These are phyloP conservation scores for Lactifluus echinatus DNA, from an alignment of 768 basidiomycete genomes.

Conservation along the genomic window DNA sequence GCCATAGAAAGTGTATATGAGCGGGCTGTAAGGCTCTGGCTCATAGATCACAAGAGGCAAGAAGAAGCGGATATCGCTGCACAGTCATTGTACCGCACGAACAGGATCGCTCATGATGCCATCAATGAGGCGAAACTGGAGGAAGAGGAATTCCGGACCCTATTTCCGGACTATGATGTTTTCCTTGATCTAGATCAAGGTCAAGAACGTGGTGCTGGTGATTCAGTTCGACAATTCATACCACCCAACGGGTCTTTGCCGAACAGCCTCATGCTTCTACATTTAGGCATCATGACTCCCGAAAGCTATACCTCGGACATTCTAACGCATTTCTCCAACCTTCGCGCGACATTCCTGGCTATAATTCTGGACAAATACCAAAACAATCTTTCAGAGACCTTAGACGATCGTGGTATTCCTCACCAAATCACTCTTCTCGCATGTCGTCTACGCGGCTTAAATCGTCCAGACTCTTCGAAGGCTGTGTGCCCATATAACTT, in stretches of 20 bases:
- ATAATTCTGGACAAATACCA: conserved; percentile 14
- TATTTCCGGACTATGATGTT: conserved; percentile 79
- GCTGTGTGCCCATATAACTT: conserved; percentile 48
- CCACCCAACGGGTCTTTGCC: conserved; percentile 31
- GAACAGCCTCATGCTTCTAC: conserved; percentile 38
- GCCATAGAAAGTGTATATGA: conserved; percentile 50
- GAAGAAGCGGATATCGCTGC: conserved; percentile 54
- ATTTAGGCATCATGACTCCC: conserved; percentile 35
- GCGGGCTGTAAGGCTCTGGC: conserved; percentile 73
- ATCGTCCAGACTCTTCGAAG: conserved; percentile 15
- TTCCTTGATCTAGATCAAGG: conserved; percentile 29
- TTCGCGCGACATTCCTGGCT: conserved; percentile 14
- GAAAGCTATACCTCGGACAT: conserved; percentile 28
- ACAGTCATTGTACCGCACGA: conserved; percentile 68
- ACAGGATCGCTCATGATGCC: conserved; percentile 42
- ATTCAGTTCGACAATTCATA: conserved; percentile 12
- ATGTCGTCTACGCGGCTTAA: conserved; percentile 30
- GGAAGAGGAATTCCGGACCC: conserved; percentile 68
- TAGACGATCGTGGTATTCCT: conserved; percentile 46
- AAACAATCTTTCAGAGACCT: conserved; percentile 12
- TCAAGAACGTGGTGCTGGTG: neutral
- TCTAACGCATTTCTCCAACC: conserved; percentile 6
- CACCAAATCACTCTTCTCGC: conserved; percentile 46
- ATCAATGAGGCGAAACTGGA: conserved; percentile 67
- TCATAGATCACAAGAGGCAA: conserved; percentile 65